Percentiles rank a stretch among this genome's conserved stretches.
Conservation (phyloP, 352 stramenopile species). For the Phytophthora vignae region DNA sequence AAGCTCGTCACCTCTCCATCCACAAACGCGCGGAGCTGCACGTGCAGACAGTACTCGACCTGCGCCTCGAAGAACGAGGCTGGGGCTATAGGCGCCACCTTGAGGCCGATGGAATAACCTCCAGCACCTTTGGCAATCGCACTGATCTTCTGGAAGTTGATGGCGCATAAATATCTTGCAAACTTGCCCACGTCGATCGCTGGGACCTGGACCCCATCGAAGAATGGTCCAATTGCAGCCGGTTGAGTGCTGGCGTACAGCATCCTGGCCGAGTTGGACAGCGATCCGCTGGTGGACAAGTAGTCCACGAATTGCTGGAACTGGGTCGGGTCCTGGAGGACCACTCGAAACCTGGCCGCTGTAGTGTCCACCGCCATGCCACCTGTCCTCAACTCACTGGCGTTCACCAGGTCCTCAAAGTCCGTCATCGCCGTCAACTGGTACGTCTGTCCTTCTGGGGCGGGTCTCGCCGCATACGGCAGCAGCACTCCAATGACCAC, state of each 20-base stretch:
- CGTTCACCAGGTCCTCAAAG: slow-evolving; percentile 38
- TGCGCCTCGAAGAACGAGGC: slow-evolving; percentile 31
- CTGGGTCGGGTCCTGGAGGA: slow-evolving; percentile 18
- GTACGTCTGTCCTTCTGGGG: slow-evolving; percentile 19
- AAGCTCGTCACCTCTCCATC: slow-evolving; percentile 26
- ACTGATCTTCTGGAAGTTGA: slow-evolving; percentile 38
- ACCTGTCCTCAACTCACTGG: slow-evolving; percentile 3
- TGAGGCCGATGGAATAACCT: slow-evolving; percentile 27
- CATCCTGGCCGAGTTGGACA: slow-evolving; percentile 28
- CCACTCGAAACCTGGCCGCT: slow-evolving; percentile 24
- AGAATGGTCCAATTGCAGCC: slow-evolving; percentile 11
- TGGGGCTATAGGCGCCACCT: slow-evolving; percentile 24
- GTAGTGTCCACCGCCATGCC: slow-evolving; percentile 4
- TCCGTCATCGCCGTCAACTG: slow-evolving; percentile 20
- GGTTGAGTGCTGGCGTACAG: slow-evolving; percentile 9
- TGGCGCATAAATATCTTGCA: slow-evolving; percentile 34
- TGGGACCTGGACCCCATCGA: background rate
- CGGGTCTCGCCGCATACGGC: slow-evolving; percentile 18
- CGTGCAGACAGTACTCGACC: slow-evolving; percentile 38
- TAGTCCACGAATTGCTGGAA: slow-evolving; percentile 41
- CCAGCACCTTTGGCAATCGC: slow-evolving; percentile 22
- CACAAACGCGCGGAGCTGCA: slow-evolving; percentile 39
- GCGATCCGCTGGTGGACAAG: slow-evolving; percentile 27
- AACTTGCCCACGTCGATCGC: slow-evolving; percentile 28
- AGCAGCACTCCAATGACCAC: slow-evolving; percentile 29